These are phyloP conservation scores for Imleria badia DNA, from an alignment of 768 basidiomycete genomes.

Conservation along the genomic window DNA sequence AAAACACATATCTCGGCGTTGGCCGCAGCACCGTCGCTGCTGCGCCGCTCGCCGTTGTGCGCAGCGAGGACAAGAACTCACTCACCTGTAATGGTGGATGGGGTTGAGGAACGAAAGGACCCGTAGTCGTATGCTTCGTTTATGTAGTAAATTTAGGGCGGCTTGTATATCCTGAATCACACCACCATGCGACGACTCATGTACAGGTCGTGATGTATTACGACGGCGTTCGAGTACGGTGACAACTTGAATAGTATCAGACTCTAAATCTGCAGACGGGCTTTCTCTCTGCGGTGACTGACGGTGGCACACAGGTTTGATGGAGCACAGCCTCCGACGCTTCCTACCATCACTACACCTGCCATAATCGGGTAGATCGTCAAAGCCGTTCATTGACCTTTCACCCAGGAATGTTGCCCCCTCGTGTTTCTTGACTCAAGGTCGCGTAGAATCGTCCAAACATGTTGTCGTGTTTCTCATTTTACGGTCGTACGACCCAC, in stretches of 20 bases:
- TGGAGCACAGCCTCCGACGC: background rate
- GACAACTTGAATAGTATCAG: background rate
- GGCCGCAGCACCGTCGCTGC: background rate
- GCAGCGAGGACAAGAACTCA: background rate
- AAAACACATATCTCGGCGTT: slow-evolving; percentile 16
- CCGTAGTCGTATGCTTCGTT: background rate
- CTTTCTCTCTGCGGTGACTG: background rate
- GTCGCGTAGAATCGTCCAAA: too few species aligned
- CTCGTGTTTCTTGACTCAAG: background rate
- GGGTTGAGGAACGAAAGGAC: background rate
- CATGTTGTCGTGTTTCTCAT: background rate
- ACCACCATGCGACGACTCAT: background rate
- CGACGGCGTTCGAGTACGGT: background rate
- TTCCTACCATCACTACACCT: slow-evolving; percentile 4
- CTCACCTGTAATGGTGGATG: background rate
- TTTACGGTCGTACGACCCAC: background rate
- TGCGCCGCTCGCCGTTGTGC: background rate
- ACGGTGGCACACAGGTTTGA: background rate
- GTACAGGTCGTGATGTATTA: background rate
- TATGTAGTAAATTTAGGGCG: background rate
- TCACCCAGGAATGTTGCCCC: background rate
- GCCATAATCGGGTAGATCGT: slow-evolving; percentile 14
- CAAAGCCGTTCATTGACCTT: background rate
- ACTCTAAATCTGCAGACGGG: background rate
- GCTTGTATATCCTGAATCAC: background rate